A percentile compares a stretch with the other conserved stretches of the same genome.
Conservation (phyloP, 495 filamentous ascomycete genomes). For the Trichoderma erinaceum region DNA sequence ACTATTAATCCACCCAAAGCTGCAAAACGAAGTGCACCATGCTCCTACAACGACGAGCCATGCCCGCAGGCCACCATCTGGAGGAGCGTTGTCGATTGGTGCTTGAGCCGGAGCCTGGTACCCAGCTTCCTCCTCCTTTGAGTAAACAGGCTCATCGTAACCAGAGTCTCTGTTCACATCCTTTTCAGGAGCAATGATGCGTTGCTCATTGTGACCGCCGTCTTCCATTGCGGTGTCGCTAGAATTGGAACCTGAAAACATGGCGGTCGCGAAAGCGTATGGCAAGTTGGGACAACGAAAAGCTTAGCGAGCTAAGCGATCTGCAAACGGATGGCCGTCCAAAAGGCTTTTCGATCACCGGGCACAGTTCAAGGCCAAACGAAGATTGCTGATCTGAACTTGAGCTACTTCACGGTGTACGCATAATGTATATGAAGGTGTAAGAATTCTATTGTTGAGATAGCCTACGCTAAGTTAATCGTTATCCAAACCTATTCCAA, state of each 20-base stretch:
- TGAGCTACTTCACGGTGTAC: not conserved
- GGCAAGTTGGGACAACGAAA: not conserved
- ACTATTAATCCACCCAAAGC: slow-evolving; percentile 40
- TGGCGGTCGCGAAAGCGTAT: not conserved
- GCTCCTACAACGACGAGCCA: slow-evolving; percentile 35
- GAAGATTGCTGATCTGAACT: too few relatives aligned
- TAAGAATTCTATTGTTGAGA: not conserved
- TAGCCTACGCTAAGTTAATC: not conserved
- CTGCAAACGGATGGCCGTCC: not conserved
- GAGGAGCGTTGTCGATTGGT: slow-evolving; percentile 13
- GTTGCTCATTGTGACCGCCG: not conserved
- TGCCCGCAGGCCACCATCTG: slow-evolving; percentile 33
- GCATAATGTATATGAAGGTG: not conserved
- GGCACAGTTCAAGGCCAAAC: not conserved
- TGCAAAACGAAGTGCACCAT: slow-evolving; percentile 32
- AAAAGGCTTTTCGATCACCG: not conserved
- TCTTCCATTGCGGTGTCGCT: slow-evolving; percentile 1
- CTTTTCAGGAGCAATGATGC: not conserved
- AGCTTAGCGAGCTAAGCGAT: not conserved
- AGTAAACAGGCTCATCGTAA: not conserved
- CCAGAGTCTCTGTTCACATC: not conserved
- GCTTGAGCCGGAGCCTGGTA: not conserved
- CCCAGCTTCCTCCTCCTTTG: not conserved
- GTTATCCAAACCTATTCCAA: not conserved
- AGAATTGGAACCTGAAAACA: not conserved